phyloP scores from a whole-genome alignment of 2,329 filamentous ascomycete genomes.

The Penicillium sp. region DNA sequence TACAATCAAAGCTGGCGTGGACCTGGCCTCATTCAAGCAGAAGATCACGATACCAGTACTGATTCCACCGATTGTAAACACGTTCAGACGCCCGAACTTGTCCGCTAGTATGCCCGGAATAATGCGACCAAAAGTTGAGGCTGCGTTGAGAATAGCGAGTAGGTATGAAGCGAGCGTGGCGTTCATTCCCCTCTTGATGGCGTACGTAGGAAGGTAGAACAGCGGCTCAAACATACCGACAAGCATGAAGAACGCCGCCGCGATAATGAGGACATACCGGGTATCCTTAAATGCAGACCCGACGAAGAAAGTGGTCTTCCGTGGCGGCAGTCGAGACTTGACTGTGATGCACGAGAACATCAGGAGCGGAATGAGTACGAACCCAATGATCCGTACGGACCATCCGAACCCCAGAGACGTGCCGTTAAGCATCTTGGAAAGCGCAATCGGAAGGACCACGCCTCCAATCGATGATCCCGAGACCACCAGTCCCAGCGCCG shows the following conservation, averaged over 20 bases:
- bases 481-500: constrained; percentile 48
- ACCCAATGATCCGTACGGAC: constrained; percentile 38
- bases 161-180: constrained; percentile 59
- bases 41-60: constrained; percentile 39
- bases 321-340: constrained; percentile 23
- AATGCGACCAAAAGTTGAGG: constrained; percentile 56
- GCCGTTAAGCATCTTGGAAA: constrained; percentile 50
- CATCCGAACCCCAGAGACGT: constrained; percentile 45
- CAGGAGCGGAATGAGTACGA: constrained; percentile 48
- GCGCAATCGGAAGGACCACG: constrained; percentile 50
- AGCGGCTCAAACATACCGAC: constrained; percentile 32
- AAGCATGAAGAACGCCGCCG: constrained; percentile 23
- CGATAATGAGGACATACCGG: constrained; percentile 20
- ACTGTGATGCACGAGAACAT: constrained; percentile 36
- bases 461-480: constrained; percentile 53
- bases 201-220: constrained; percentile 34
- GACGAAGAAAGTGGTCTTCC: constrained; percentile 22
- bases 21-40: constrained; percentile 34
- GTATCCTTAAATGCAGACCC: constrained; percentile 22
- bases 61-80: constrained; percentile 31
- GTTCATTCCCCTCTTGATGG: constrained; percentile 41
- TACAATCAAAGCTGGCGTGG: constrained; percentile 30
- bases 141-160: constrained; percentile 63
- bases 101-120: constrained; percentile 57
- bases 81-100: constrained; percentile 40